Evolutionary conservation across 495 filamentous ascomycete genomes (phyloP).

Genomic region (Aspergillus ellipticus): DNA sequence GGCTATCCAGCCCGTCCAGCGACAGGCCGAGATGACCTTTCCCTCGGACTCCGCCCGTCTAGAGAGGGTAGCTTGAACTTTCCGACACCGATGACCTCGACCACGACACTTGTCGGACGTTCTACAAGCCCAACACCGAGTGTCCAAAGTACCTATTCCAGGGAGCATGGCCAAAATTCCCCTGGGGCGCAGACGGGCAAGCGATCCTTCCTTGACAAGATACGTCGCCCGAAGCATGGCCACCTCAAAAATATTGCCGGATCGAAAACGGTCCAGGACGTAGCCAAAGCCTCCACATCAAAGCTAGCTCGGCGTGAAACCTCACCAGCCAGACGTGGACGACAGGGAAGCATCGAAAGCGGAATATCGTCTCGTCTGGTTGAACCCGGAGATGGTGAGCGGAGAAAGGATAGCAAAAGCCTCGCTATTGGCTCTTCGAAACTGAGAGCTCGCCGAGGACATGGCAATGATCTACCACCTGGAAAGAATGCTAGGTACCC

Average conservation of each 20-base stretch:
- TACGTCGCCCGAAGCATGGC: slow-evolving; percentile 55
- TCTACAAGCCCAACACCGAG: slow-evolving; percentile 76
- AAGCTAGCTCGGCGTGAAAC: slow-evolving; percentile 50
- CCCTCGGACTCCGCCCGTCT: slow-evolving; percentile 47
- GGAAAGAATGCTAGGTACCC: slow-evolving; percentile 27
- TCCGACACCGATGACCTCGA: slow-evolving; percentile 44
- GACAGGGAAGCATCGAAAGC: slow-evolving; percentile 44
- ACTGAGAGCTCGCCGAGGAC: slow-evolving; percentile 46
- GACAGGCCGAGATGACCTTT: slow-evolving; percentile 67
- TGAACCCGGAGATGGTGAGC: slow-evolving; percentile 39
- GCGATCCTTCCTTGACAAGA: slow-evolving; percentile 61
- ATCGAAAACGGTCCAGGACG: slow-evolving; percentile 49
- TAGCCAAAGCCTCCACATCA: slow-evolving; percentile 30
- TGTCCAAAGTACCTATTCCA: slow-evolving; percentile 50
- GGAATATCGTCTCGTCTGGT: slow-evolving; percentile 17
- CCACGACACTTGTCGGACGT: slow-evolving; percentile 48
- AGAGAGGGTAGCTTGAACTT: slow-evolving; percentile 41
- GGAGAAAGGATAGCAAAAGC: slow-evolving; percentile 42
- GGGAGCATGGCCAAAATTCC: slow-evolving; percentile 54
- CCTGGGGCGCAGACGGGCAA: slow-evolving; percentile 56
- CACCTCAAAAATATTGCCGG: slow-evolving; percentile 53
- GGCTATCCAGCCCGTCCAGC: slow-evolving; percentile 52
- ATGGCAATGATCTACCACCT: slow-evolving; percentile 50
- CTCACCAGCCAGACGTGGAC: slow-evolving; percentile 38
- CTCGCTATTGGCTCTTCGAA: slow-evolving; percentile 32